Percentiles rank a stretch among this genome's conserved stretches.
phyloP scores from a whole-genome alignment of 768 basidiomycete species.

The Coprinellus aureogranulatus region DNA sequence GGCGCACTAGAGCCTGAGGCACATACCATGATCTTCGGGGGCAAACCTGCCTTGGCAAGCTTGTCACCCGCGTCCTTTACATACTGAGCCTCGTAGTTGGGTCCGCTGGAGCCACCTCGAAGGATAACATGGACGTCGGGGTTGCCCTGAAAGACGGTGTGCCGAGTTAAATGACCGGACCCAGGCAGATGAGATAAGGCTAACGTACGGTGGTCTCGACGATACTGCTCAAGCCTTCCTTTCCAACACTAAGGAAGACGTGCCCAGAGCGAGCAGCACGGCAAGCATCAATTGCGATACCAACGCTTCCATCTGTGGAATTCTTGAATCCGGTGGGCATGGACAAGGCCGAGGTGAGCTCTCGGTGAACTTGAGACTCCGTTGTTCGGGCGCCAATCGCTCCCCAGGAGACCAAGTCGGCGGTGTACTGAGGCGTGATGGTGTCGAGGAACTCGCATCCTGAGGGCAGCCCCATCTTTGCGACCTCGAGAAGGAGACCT shows the following conservation, averaged over 20 bases:
- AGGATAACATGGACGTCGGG: slow-evolving; percentile 92
- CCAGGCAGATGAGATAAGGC: slow-evolving; percentile 13
- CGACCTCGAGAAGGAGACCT: slow-evolving; percentile 81
- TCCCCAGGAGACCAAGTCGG: slow-evolving; percentile 88
- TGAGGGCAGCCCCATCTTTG: slow-evolving; percentile 85
- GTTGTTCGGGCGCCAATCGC: slow-evolving; percentile 94
- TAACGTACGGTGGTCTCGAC: slow-evolving; percentile 80
- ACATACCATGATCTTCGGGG: slow-evolving; percentile 83
- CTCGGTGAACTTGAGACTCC: slow-evolving; percentile 90
- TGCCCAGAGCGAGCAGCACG: slow-evolving; percentile 87
- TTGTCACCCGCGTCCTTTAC: slow-evolving; percentile 75
- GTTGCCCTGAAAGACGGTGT: slow-evolving; percentile 59
- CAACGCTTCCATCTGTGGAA: slow-evolving; percentile 89
- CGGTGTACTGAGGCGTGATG: slow-evolving; percentile 79
- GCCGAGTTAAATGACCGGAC: background rate
- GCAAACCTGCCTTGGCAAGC: slow-evolving; percentile 73
- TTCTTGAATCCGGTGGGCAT: slow-evolving; percentile 99
- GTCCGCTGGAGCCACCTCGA: slow-evolving; percentile 84
- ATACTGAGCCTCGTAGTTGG: slow-evolving; percentile 81
- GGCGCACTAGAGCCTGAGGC: background rate
- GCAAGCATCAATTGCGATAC: slow-evolving; percentile 93
- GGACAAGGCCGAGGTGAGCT: slow-evolving; percentile 81
- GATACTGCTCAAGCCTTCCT: slow-evolving; percentile 92
- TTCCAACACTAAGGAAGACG: slow-evolving; percentile 95
- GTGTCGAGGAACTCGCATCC: slow-evolving; percentile 94